Conservation (phyloP, 495 filamentous ascomycete genomes). For the Penicillium pancosmium region DNA sequence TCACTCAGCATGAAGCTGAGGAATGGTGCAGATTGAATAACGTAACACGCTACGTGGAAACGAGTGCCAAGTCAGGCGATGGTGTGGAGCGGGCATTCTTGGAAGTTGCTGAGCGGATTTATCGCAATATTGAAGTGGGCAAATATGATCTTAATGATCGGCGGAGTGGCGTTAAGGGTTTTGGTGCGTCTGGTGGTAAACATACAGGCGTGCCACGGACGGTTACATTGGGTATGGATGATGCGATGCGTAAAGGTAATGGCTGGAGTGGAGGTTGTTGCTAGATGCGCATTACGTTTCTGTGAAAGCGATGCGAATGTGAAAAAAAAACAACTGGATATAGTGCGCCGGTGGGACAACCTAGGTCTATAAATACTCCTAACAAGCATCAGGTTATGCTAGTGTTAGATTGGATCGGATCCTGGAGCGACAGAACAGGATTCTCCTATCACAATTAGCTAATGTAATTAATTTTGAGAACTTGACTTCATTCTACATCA, state of each 20-base stretch:
- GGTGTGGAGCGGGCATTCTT: conserved; percentile 92
- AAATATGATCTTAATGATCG: conserved; percentile 94
- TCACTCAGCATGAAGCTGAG: conserved; percentile 76
- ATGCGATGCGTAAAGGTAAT: conserved; percentile 52
- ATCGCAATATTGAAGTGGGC: conserved; percentile 90
- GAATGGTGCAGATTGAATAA: conserved; percentile 84
- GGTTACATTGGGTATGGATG: conserved; percentile 60
- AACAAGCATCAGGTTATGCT: no score
- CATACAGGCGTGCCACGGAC: conserved; percentile 48
- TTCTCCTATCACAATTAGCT: background rate
- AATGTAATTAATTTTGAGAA: background rate
- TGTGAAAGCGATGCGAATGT: no score
- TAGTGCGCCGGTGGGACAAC: no score
- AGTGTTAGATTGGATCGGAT: no score
- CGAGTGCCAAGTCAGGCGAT: conserved; percentile 91
- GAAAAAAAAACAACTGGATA: no score
- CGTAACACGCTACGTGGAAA: conserved; percentile 89
- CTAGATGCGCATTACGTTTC: conserved; percentile 21
- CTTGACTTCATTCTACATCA: conserved; percentile 1
- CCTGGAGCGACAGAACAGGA: no score
- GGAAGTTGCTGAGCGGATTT: conserved; percentile 90
- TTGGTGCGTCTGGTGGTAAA: conserved; percentile 54
- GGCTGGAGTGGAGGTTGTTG: conserved; percentile 53
- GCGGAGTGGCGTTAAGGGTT: conserved; percentile 88
- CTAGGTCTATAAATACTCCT: no score